Evolutionary conservation across 257 asterid genomes (phyloP), one percentile per base, ranked within the genome.

Genomic region (Ilex aquifolium): DNA sequence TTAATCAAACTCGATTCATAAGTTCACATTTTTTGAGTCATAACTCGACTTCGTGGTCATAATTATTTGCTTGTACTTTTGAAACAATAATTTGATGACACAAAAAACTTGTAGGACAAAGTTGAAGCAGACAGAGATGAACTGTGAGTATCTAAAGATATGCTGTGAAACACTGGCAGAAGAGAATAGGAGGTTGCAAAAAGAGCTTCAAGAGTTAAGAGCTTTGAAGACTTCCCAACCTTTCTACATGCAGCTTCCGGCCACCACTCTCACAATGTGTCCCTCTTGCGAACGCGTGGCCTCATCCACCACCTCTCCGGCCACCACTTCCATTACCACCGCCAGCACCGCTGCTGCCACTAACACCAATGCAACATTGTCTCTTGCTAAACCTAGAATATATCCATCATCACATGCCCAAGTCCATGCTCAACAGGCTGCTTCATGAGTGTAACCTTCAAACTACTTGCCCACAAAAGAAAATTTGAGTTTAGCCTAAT

Each of bases 41-140:
- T 21, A 21, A 21, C 27, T 21, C 27, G 27, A 21, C 27, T 21
- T 21, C 27, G 27, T 21, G 27, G 27, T 21, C 27, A 21, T 21
- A 21, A 21, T 21, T 36, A 36, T 36, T 36, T 36, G 42, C 42
- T 36, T 36, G 42, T 4, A 1, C 27, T 36, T 36, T 36, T 73
- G 70, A 32, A 77, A 62, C 74, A 78, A 67, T 73, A 1, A 61
- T 76, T 59, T 50, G 56, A 32, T 16, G 21, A 44, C 29, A 48
- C 50, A 21, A 66, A 17, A 32, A 21, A 2, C 11, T 60, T n/a
- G 53, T 84, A 90, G 97, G 80, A 88, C 93, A 14, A 90, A 90
- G 71, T 73, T 88, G 91, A 90, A 90, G 84, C 97, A 90, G 73
- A 90, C 97, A 67, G 97, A 90, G 76, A 91, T 85, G 52, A 95